A percentile compares a stretch with the other conserved stretches of the same genome.
Conservation (phyloP, 768 basidiomycete genomes). For the Infundibulicybe gibba region DNA sequence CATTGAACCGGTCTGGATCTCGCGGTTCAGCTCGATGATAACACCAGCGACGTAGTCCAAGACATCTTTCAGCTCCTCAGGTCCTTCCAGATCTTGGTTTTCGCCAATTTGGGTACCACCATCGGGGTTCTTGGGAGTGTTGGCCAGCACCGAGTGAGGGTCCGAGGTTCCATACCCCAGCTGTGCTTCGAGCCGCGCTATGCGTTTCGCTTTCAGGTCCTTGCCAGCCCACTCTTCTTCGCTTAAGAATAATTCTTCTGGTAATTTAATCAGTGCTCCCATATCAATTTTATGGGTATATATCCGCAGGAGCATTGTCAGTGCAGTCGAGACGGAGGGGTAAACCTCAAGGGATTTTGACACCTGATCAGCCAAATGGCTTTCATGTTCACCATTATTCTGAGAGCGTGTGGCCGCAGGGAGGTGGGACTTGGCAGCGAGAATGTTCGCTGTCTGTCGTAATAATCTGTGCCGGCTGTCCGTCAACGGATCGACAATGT, state of each 20-base stretch:
- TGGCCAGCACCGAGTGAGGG: neutral
- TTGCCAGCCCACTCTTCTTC: conserved; percentile 53
- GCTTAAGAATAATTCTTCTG: conserved; percentile 45
- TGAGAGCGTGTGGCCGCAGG: conserved; percentile 1
- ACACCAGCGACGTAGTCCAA: conserved; percentile 54
- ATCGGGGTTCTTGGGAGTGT: conserved; percentile 3
- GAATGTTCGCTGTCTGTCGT: conserved; percentile 33
- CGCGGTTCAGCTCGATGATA: conserved; percentile 41
- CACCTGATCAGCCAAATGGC: conserved; percentile 28
- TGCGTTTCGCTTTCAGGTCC: conserved; percentile 26
- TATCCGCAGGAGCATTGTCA: conserved; percentile 38
- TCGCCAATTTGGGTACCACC: conserved; percentile 8
- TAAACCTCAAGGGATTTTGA: conserved; percentile 36
- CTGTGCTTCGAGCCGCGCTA: conserved; percentile 5
- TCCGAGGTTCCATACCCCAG: neutral
- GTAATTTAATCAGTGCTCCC: conserved; percentile 42
- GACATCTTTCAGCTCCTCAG: conserved; percentile 50
- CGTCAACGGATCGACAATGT: conserved; percentile 44
- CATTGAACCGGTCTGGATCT: conserved; percentile 12
- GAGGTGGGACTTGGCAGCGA: conserved; percentile 11
- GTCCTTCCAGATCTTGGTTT: conserved; percentile 34
- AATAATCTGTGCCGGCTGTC: conserved; percentile 43
- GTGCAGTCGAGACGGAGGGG: conserved; percentile 35
- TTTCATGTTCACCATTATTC: neutral
- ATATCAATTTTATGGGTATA: conserved; percentile 49